Conservation (phyloP, 1,284 basidiomycete genomes). For the Leccinum fuscescens region DNA sequence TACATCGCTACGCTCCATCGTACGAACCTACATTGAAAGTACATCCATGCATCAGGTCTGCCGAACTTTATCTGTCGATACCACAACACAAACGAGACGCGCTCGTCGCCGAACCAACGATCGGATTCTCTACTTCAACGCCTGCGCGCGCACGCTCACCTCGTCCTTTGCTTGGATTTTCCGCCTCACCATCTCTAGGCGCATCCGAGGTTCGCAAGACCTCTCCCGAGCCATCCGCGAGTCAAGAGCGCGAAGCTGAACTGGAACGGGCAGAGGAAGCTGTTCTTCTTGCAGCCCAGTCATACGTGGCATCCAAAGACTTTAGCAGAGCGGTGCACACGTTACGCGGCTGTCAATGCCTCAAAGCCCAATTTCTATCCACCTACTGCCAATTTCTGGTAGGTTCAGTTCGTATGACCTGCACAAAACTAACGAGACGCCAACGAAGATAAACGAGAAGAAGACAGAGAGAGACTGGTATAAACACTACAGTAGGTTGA, state of each 20-base stretch:
- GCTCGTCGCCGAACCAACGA: constrained; percentile 17
- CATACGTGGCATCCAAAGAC: constrained; percentile 79
- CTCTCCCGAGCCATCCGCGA: constrained; percentile 26
- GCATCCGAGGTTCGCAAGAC: constrained; percentile 29
- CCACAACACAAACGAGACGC: constrained; percentile 46
- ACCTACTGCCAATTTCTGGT: constrained; percentile 87
- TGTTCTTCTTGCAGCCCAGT: constrained; percentile 66
- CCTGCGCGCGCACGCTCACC: constrained; percentile 48
- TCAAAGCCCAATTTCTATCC: constrained; percentile 75
- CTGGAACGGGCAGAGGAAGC: constrained; percentile 67
- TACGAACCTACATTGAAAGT: constrained; percentile 16
- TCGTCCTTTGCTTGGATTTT: constrained; percentile 36
- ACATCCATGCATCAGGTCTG: constrained; percentile 49
- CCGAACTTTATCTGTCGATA: constrained; percentile 67
- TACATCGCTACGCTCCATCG: constrained; percentile 33
- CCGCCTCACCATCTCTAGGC: constrained; percentile 37
- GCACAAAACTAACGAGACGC: constrained; percentile 1
- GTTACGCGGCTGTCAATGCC: constrained; percentile 61
- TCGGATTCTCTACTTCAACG: constrained; percentile 49
- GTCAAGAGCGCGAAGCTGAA: constrained; percentile 41
- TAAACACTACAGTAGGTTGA: constrained; percentile 61
- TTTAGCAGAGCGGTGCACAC: constrained; percentile 72
- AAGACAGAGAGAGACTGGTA: constrained; percentile 70
- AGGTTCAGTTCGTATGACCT: constrained; percentile 34
- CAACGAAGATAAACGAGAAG: constrained; percentile 60